phyloP scores from a whole-genome alignment of 108 stramenopile genomes.

The Licmophora abbreviata region DNA sequence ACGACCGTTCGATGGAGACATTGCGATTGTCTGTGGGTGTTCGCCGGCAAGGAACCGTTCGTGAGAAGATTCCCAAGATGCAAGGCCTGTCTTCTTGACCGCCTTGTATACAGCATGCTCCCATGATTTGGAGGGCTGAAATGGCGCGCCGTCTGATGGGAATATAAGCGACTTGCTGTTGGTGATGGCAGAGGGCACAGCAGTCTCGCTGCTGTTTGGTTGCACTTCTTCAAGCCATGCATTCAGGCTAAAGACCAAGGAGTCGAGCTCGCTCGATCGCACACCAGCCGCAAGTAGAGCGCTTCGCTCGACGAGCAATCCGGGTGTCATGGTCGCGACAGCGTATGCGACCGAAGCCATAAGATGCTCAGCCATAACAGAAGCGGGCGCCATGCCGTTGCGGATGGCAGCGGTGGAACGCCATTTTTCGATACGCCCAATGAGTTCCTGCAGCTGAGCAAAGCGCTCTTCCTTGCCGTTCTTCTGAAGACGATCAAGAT shows the following conservation, averaged over 20 bases:
- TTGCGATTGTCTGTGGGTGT: slow-evolving; percentile 56
- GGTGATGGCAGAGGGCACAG: background rate
- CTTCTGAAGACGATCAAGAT: slow-evolving; percentile 29
- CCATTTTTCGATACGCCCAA: slow-evolving; percentile 50
- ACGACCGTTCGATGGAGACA: slow-evolving; percentile 46
- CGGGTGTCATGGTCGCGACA: slow-evolving; percentile 37
- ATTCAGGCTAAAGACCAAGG: slow-evolving; percentile 31
- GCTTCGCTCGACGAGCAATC: slow-evolving; percentile 20
- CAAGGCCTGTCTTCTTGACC: slow-evolving; percentile 63
- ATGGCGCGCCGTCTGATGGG: background rate
- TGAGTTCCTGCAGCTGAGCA: slow-evolving; percentile 46
- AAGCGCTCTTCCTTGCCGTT: slow-evolving; percentile 31
- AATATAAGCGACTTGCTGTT: background rate
- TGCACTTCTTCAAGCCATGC: slow-evolving; percentile 37
- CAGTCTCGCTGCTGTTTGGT: background rate
- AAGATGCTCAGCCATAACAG: slow-evolving; percentile 59
- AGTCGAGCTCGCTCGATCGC: slow-evolving; percentile 42
- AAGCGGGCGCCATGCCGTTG: slow-evolving; percentile 54
- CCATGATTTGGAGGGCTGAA: slow-evolving; percentile 26
- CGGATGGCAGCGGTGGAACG: slow-evolving; percentile 38
- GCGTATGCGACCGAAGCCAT: slow-evolving; percentile 46
- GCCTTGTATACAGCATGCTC: slow-evolving; percentile 56
- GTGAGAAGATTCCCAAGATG: slow-evolving; percentile 69
- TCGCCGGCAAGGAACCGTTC: slow-evolving; percentile 49
- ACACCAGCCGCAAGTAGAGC: slow-evolving; percentile 59